Conservation (phyloP, 2,329 filamentous ascomycete species). For the Arthrinium puccinioides region DNA sequence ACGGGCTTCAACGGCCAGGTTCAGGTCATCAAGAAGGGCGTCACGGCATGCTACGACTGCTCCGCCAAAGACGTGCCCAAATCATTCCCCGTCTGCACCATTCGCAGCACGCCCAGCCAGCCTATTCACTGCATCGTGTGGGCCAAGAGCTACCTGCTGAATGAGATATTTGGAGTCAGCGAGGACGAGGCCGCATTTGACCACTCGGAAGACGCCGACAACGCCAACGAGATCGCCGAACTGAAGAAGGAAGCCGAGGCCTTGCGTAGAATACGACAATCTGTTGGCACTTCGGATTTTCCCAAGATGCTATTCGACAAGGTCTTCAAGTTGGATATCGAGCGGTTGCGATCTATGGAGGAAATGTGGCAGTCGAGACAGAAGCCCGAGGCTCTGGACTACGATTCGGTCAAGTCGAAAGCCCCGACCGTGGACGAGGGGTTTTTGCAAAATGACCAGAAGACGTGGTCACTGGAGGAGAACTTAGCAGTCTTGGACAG, state of each 20-base stretch:
- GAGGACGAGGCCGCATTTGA: conserved; percentile 82
- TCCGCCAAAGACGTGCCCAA: conserved; percentile 84
- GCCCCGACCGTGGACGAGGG: conserved; percentile 44
- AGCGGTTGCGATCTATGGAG: conserved; percentile 75
- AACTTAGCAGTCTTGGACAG: conserved; percentile 82
- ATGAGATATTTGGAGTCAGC: conserved; percentile 86
- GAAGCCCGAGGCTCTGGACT: conserved; percentile 67
- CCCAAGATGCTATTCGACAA: conserved; percentile 81
- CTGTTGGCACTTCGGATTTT: conserved; percentile 74
- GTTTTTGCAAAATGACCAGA: conserved; percentile 61
- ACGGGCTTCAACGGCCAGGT: conserved; percentile 98
- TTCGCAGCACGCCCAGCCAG: conserved; percentile 90
- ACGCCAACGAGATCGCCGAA: conserved; percentile 82
- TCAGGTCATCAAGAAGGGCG: conserved; percentile 87
- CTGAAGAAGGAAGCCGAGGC: conserved; percentile 77
- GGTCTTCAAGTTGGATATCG: conserved; percentile 81
- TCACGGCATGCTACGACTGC: conserved; percentile 96
- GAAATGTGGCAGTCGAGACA: conserved; percentile 92
- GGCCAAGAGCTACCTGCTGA: conserved; percentile 94
- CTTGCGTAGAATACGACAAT: conserved; percentile 72
- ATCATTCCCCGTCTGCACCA: conserved; percentile 92
- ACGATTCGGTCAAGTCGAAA: conserved; percentile 50
- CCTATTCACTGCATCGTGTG: conserved; percentile 98
- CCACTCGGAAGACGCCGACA: conserved; percentile 71
- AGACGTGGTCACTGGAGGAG: conserved; percentile 72